phyloP scores from a whole-genome alignment of 176 grass and related monocot genomes.

The Zoysia japonica region DNA sequence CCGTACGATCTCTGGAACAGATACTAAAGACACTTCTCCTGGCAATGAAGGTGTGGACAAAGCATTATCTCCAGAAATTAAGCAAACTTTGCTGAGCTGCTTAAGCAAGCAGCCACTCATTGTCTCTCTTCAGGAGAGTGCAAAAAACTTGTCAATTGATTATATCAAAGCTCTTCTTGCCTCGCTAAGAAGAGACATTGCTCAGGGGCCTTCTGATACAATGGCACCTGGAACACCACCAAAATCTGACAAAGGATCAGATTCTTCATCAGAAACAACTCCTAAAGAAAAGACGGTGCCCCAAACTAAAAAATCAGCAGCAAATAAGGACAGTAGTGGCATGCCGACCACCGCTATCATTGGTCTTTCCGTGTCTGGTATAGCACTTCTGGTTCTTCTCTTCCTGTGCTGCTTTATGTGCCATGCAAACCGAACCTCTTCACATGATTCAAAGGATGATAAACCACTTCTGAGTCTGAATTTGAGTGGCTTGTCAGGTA shows the following conservation, averaged over 20 bases:
- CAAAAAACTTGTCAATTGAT: constrained; percentile 38
- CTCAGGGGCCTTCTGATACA: constrained; percentile 30
- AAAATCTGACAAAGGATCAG: constrained; percentile 15
- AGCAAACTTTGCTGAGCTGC: constrained; percentile 43
- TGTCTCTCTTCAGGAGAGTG: constrained; percentile 11
- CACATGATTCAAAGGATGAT: constrained; percentile 51
- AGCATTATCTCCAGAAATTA: constrained; percentile 45
- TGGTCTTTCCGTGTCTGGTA: constrained; percentile 38
- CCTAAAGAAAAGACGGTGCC: constrained; percentile 25
- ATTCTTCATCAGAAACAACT: constrained; percentile 6
- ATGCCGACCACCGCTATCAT: constrained; percentile 26
- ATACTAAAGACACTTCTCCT: constrained; percentile 23
- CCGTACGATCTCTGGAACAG: constrained; percentile 30
- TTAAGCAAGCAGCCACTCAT: constrained; percentile 49
- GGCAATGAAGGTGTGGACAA: constrained; percentile 21
- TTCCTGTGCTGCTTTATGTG: constrained; percentile 51
- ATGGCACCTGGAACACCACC: neutral
- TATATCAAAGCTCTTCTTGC: constrained; percentile 46
- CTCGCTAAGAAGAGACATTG: constrained; percentile 45
- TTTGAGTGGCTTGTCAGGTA: constrained; percentile 65
- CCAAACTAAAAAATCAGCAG: constrained; percentile 29
- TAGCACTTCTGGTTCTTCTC: constrained; percentile 46
- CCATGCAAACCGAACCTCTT: constrained; percentile 37
- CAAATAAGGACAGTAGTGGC: constrained; percentile 23
- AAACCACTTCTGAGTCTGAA: constrained; percentile 52